Percentiles rank a stretch among this genome's conserved stretches.
Evolutionary conservation across 2,329 filamentous ascomycete genomes (phyloP).

Genomic region (Elsinoe perseae): DNA sequence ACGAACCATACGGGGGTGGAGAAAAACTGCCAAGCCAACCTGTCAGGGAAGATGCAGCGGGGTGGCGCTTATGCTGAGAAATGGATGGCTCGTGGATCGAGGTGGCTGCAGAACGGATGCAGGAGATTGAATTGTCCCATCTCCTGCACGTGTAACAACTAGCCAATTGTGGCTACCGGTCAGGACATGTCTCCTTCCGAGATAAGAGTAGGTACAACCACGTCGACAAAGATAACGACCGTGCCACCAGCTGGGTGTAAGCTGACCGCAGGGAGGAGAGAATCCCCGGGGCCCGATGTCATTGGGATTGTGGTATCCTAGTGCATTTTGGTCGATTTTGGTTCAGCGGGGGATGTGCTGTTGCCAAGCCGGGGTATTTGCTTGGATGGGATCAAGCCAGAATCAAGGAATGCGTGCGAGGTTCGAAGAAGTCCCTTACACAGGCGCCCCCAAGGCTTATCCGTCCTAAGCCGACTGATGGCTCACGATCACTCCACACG

Average conservation of each 20-base stretch:
- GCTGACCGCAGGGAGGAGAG: constrained; percentile 8
- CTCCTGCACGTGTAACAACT: not conserved
- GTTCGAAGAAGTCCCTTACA: not conserved
- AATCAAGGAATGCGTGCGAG: not conserved
- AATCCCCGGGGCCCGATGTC: constrained; percentile 1
- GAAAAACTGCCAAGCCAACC: constrained; percentile 11
- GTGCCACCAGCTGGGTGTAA: constrained; percentile 2
- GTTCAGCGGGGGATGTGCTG: constrained; percentile 12
- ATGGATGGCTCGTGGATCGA: not conserved
- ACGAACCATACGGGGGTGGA: constrained; percentile 9
- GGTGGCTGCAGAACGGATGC: constrained; percentile 11
- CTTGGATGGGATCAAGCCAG: constrained; percentile 6
- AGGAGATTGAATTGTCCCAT: constrained; percentile 6
- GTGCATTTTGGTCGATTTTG: not conserved
- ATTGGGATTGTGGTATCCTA: not conserved
- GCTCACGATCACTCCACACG: not conserved
- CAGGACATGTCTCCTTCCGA: not conserved
- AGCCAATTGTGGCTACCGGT: constrained; percentile 6
- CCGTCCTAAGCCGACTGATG: constrained; percentile 10
- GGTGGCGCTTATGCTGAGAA: constrained; percentile 7
- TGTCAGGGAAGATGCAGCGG: constrained; percentile 11
- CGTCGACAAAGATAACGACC: constrained; percentile 1
- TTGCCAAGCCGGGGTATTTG: constrained; percentile 6
- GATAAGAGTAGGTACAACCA: constrained; percentile 7
- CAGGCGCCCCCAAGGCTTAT: constrained; percentile 1